Evolutionary conservation across 2,329 filamentous ascomycete species (phyloP).

Genomic region (Cadophora sp.): DNA sequence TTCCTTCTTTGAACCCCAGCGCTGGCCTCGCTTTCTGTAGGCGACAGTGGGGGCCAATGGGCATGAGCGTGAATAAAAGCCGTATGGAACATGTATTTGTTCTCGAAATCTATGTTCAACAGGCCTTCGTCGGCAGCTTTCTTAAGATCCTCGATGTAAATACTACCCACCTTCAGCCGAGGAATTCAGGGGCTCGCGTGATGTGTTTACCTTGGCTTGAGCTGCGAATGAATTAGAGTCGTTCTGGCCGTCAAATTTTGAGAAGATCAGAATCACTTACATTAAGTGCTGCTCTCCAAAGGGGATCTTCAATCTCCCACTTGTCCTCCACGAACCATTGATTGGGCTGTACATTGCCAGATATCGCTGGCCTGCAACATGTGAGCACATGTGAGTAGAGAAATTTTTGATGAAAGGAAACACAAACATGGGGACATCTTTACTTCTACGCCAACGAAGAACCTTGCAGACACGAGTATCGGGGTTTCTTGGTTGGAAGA

Average conservation of each 20-base stretch:
- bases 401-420: not conserved
- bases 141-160: slow-evolving; percentile 26
- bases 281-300: slow-evolving; percentile 21
- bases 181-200: not conserved
- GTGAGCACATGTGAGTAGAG: not conserved
- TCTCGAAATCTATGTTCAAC: slow-evolving; percentile 26
- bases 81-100: slow-evolving; percentile 27
- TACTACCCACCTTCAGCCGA: slow-evolving; percentile 15
- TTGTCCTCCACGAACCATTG: slow-evolving; percentile 27
- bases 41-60: slow-evolving; percentile 19
- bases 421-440: slow-evolving; percentile 22
- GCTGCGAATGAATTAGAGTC: not conserved
- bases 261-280: not conserved
- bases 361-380: slow-evolving; percentile 1
- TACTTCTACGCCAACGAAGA: slow-evolving; percentile 24
- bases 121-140: slow-evolving; percentile 20
- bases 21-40: not conserved
- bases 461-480: slow-evolving; percentile 28
- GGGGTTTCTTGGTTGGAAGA: slow-evolving; percentile 27
- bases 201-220: slow-evolving; percentile 18
- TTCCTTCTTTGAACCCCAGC: slow-evolving; percentile 12
- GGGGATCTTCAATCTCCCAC: slow-evolving; percentile 28
- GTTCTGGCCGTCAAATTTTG: not conserved
- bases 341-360: slow-evolving; percentile 5
- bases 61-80: slow-evolving; percentile 29